Base-by-base conservation (phyloP, 441 rosid species). In the Croton laevigatus region DNA sequence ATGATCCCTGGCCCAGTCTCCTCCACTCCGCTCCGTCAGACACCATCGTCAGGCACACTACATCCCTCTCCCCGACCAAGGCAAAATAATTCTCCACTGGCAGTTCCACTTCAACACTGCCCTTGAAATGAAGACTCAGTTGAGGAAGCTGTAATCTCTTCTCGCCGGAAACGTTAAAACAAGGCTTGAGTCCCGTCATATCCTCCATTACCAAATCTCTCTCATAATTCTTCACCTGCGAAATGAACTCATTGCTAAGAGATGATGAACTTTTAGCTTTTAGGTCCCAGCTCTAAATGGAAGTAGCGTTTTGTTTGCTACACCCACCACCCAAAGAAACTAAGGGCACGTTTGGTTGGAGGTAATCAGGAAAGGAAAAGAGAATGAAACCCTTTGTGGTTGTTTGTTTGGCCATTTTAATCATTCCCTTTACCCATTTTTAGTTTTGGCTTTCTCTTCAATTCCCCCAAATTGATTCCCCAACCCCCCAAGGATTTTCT, bases 21-120 rank as follows among this genome's bases (percentile, higher is more conserved):
- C 1, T 65, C 62, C 17, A 0, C 46, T 51, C 75, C 49, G 37
- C 73, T 54, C 78, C 79, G 46, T 76, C 83, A 10, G 73, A 75
- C 65, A 85, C 84, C 75, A 85, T 70, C 78, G 80, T 72, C 73
- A 87, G 71, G 71, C 89, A 87, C 53, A 76, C 86, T 22, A 71
- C 76, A 8, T 55, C 78, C 20, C 73, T 69, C 34, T 59, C 72
- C 4, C 62, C 81, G 19, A 82, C 77, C 51, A 61, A 65, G 23
- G 72, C 82, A 40, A 84, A 73, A 55, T 73, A 87, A 42, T 87
- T 87, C 75, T 68, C 81, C 79, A 61, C 8, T 0, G 89, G 91
- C 32, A 87, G 76, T 16, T 66, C 77, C 80, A 79, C 64, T 23
- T 77, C 80, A 6, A 81, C 78, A 3, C 85, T 82, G n/a, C 91